Evolutionary conservation across 345 rosid genomes (phyloP).

Genomic region (Hypericum perforatum): DNA sequence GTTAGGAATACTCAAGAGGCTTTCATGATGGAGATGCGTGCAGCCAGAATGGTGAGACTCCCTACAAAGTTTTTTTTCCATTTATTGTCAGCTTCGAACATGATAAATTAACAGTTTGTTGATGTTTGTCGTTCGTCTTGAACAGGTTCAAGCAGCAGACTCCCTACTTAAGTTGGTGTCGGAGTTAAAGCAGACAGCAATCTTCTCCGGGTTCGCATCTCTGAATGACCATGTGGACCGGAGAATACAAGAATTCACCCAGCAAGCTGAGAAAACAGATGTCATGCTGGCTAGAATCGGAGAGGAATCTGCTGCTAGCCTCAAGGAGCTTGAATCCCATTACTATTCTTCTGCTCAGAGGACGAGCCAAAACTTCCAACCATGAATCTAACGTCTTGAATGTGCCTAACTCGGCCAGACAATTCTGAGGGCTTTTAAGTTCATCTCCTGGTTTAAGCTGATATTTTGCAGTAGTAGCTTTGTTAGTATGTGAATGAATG

Average conservation of each 20-base stretch:
- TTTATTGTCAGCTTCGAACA: neutral
- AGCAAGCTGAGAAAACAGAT: constrained; percentile 53
- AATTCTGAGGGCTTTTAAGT: no score
- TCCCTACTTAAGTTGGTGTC: constrained; percentile 78
- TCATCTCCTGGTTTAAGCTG: no score
- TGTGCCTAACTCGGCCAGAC: no score
- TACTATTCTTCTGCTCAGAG: constrained; percentile 64
- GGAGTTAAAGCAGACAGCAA: constrained; percentile 79
- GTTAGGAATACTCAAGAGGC: constrained; percentile 85
- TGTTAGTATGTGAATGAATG: no score
- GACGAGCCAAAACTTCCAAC: constrained; percentile 5
- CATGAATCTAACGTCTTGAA: neutral
- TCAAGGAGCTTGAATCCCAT: constrained; percentile 73
- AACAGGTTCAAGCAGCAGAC: constrained; percentile 86
- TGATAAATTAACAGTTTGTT: neutral
- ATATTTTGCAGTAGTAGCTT: no score
- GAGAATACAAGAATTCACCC: constrained; percentile 54
- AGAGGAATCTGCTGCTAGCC: constrained; percentile 82
- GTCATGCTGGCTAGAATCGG: constrained; percentile 56
- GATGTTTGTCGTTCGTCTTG: neutral
- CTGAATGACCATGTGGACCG: constrained; percentile 78
- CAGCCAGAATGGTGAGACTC: constrained; percentile 68
- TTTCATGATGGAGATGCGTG: constrained; percentile 93
- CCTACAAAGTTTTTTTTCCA: neutral
- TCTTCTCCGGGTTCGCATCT: constrained; percentile 91